Percentiles rank a stretch among this genome's conserved stretches.
phyloP scores from a whole-genome alignment of 2,329 filamentous ascomycete species.

The Cryphonectria nitschkei region DNA sequence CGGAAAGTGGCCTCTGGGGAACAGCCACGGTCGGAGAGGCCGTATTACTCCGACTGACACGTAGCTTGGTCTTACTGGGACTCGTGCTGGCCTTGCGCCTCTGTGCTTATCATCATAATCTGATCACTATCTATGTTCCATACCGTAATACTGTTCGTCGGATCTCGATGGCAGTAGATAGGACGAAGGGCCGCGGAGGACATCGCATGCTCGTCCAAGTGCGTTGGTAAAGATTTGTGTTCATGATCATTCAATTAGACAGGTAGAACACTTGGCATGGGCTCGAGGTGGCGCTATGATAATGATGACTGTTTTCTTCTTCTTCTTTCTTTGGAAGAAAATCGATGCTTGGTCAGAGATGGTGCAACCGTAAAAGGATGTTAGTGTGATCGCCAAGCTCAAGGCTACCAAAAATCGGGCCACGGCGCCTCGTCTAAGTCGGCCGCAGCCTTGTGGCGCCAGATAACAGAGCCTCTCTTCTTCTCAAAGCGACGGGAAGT shows the following conservation, averaged over 20 bases:
- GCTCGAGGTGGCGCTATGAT: neutral
- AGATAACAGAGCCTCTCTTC: neutral
- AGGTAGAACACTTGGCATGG: neutral
- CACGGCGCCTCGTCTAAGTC: constrained; percentile 2
- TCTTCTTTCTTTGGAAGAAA: no score
- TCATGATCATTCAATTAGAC: neutral
- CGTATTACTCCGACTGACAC: constrained; percentile 1
- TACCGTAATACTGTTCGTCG: neutral
- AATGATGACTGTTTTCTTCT: neutral
- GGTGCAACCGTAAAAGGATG: neutral
- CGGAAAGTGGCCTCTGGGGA: neutral
- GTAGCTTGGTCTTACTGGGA: neutral
- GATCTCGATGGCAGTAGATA: neutral
- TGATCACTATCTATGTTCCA: neutral
- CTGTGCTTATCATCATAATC: neutral
- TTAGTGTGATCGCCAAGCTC: neutral
- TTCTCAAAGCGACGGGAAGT: neutral
- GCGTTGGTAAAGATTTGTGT: neutral
- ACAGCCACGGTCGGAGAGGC: neutral
- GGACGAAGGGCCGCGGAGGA: no score
- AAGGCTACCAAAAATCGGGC: neutral
- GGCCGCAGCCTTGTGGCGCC: neutral
- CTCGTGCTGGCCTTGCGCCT: neutral
- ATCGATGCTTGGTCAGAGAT: no score
- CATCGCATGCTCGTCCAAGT: neutral